Percentiles rank a stretch among this genome's conserved stretches.
Conservation (phyloP, 805 yeast genomes). For the Wickerhamomyces strasburgensis region DNA sequence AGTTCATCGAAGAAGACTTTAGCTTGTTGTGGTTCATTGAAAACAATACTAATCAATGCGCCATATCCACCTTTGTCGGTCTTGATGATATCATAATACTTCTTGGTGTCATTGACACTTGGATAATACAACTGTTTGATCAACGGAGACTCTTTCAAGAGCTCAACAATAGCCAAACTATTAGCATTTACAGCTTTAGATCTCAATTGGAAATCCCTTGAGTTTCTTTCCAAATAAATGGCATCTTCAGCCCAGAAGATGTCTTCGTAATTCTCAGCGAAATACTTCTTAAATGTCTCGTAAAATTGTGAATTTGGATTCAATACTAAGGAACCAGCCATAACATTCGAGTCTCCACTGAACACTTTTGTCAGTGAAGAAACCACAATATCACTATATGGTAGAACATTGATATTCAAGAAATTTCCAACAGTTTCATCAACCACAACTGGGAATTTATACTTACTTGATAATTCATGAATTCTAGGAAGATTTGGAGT, state of each 20-base stretch:
- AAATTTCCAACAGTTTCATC: conserved; percentile 96
- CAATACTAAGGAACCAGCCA: conserved; percentile 86
- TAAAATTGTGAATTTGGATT: conserved; percentile 60
- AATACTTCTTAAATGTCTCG: conserved; percentile 42
- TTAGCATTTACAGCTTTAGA: conserved; percentile 49
- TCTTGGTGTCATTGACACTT: conserved; percentile 41
- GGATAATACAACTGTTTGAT: conserved; percentile 75
- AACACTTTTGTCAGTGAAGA: conserved; percentile 88
- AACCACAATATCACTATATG: conserved; percentile 81
- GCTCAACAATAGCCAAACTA: conserved; percentile 47
- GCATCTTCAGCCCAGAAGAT: conserved; percentile 93
- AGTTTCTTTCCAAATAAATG: conserved; percentile 83
- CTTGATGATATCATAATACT: conserved; percentile 66
- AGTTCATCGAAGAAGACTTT: conserved; percentile 67
- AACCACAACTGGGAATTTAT: conserved; percentile 72
- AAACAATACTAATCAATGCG: conserved; percentile 72
- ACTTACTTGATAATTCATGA: conserved; percentile 59
- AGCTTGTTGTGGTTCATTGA: conserved; percentile 60
- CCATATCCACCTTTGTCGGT: conserved; percentile 83
- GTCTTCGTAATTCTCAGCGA: conserved; percentile 60
- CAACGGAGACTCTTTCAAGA: conserved; percentile 42
- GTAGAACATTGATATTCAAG: conserved; percentile 73
- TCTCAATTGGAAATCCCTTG: conserved; percentile 77
- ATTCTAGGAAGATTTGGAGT: conserved; percentile 74
- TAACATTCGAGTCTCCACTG: conserved; percentile 90